Conservation (phyloP, 148 eudicot genomes). For the Rhododendron vialii region DNA sequence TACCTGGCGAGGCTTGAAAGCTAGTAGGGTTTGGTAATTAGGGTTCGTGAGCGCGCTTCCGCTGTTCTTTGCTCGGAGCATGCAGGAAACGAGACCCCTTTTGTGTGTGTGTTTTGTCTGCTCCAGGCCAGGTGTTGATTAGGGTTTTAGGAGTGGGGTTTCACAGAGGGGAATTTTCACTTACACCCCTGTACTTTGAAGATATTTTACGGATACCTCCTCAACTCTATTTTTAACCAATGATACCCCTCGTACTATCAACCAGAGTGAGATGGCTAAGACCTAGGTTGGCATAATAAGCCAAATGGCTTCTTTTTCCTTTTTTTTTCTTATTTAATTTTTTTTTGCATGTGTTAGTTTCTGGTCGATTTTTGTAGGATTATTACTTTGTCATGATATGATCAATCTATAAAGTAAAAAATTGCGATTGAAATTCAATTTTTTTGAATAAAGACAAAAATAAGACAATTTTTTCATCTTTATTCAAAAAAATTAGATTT, state of each 20-base stretch:
- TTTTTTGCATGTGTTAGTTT: too few relatives aligned
- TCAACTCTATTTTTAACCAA: not conserved
- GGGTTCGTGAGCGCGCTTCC: slow-evolving; percentile 14
- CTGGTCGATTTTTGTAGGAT: too few relatives aligned
- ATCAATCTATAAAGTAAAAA: too few relatives aligned
- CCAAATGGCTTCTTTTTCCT: too few relatives aligned
- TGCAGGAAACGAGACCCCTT: not conserved
- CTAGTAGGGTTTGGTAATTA: slow-evolving; percentile 16
- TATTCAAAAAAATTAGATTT: too few relatives aligned
- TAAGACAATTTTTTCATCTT: too few relatives aligned
- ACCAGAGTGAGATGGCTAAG: not conserved
- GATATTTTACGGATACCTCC: not conserved
- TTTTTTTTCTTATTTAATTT: too few relatives aligned
- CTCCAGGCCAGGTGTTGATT: not conserved
- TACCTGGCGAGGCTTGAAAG: slow-evolving; percentile 60
- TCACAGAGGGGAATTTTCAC: not conserved
- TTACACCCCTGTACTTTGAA: not conserved
- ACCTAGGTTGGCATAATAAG: too few relatives aligned
- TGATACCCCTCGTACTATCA: not conserved
- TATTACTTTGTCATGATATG: too few relatives aligned
- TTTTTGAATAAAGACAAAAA: too few relatives aligned
- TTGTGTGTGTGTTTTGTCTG: not conserved
- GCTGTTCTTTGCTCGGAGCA: not conserved
- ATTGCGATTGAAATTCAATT: too few relatives aligned
- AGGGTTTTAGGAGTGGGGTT: not conserved